Evolutionary conservation across 805 yeast species (phyloP), one percentile per base, ranked within the genome.

Genomic region (Wickerhamomyces pijperi): DNA sequence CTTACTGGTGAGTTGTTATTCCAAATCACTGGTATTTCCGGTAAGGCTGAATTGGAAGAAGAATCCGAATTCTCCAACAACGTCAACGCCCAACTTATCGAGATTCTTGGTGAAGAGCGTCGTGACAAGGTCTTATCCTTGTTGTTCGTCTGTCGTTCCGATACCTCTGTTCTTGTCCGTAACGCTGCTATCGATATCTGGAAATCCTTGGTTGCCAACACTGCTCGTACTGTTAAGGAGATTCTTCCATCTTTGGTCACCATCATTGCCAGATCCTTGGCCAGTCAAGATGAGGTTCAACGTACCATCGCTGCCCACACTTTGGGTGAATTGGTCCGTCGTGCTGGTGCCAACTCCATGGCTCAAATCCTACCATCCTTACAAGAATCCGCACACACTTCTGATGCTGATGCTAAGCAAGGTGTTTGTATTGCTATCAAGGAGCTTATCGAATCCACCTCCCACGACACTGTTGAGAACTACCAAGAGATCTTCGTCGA

Each of bases 371-470:
- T 92, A 43, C 98, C 98, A 34, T 82, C 94, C 4, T 65, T 90
- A 50, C 82, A 84, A 48, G 73, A 71, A 32, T 72, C 85, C 1
- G 63, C 82, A 45, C 56, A 66, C 39, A 55, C 72, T 23, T 61
- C 71, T 40, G 92, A 82, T 51, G 65, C 83, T n/a, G 92, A 81
- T 55, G 81, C 94, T 29, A 84, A 83, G 56, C 94, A 88, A 65
- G 99, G 99, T 67, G 85, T 92, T 38, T 92, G 98, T 67, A 77
- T 90, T 57, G 98, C 98, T 8, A 67, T 87, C 36, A 74, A 78
- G 34, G 97, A 88, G 57, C 75, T 92, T 45, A 77, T 88, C 45
- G 78, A 76, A 46, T 82, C 95, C 0, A 74, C 94, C 4, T 65
- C 75, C 9, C 57, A 64, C 3, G 82, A 76, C 14, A 72, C 76